A percentile compares a stretch with the other conserved stretches of the same genome.
phyloP scores from a whole-genome alignment of 306 rosid species.

The Prunus mongolica region DNA sequence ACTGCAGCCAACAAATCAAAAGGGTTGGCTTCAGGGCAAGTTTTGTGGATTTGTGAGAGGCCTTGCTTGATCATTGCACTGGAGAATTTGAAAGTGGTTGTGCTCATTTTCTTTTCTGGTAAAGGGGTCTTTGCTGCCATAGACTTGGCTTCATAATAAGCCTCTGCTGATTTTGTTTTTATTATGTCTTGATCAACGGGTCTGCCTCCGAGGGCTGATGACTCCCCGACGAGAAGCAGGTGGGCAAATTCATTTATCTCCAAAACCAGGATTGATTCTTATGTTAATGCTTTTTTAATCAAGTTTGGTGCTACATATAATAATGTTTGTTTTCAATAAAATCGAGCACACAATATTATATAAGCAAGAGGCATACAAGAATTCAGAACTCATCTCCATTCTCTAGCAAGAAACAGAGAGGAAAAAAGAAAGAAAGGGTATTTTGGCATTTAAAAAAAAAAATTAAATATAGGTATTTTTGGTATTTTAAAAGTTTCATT shows the following conservation, averaged over 20 bases:
- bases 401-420: no score
- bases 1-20: constrained; percentile 56
- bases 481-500: no score
- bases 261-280: not conserved
- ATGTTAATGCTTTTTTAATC: not conserved
- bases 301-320: no score
- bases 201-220: not conserved
- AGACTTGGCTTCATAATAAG: constrained; percentile 26
- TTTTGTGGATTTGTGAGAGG: constrained; percentile 18
- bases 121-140: not conserved
- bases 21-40: constrained; percentile 43
- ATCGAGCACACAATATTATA: no score
- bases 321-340: no score
- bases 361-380: no score
- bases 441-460: no score
- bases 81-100: constrained; percentile 57
- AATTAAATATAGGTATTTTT: no score
- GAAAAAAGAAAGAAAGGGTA: no score
- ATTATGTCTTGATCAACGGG: not conserved
- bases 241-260: constrained; percentile 56
- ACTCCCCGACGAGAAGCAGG: constrained; percentile 22
- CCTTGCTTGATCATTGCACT: constrained; percentile 29
- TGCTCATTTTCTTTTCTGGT: constrained; percentile 25
- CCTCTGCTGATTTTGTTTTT: not conserved
- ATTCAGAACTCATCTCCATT: no score